These are phyloP conservation scores for Hyphodiscus sp. DNA, from an alignment of 2,329 filamentous ascomycete species.

Conservation along the genomic window DNA sequence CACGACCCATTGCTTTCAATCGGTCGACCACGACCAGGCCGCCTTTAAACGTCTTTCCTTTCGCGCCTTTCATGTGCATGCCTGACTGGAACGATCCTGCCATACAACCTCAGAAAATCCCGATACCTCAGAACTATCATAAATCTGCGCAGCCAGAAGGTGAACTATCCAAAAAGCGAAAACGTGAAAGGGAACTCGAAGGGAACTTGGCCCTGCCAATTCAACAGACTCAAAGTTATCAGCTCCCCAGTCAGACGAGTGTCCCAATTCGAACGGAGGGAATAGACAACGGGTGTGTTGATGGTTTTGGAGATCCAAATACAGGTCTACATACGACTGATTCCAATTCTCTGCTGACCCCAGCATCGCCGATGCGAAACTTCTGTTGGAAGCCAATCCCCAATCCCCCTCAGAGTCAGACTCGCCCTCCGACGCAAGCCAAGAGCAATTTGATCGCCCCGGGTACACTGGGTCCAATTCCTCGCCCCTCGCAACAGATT, in stretches of 20 bases:
- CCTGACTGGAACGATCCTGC: slow-evolving; percentile 9
- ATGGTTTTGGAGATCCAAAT: background rate
- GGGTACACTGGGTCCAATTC: background rate
- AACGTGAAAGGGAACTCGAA: slow-evolving; percentile 1
- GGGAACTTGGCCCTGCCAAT: background rate
- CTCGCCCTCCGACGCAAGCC: background rate
- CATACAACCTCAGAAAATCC: slow-evolving; percentile 3
- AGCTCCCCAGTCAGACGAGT: background rate
- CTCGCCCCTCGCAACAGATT: background rate
- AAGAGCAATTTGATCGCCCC: background rate
- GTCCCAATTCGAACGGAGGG: background rate
- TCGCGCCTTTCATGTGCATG: background rate
- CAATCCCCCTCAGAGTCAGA: background rate
- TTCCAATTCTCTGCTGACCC: background rate
- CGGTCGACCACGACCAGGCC: background rate
- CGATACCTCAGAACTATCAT: slow-evolving; percentile 4
- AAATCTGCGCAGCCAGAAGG: slow-evolving; percentile 3
- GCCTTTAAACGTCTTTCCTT: slow-evolving; percentile 2
- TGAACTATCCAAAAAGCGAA: slow-evolving; percentile 8
- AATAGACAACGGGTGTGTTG: background rate
- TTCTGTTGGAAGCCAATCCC: background rate
- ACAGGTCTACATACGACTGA: background rate
- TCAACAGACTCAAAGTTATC: background rate
- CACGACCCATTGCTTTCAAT: background rate
- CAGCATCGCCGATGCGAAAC: background rate